Conservation (phyloP, 768 basidiomycete genomes). For the Thelephora aurantiotincta region DNA sequence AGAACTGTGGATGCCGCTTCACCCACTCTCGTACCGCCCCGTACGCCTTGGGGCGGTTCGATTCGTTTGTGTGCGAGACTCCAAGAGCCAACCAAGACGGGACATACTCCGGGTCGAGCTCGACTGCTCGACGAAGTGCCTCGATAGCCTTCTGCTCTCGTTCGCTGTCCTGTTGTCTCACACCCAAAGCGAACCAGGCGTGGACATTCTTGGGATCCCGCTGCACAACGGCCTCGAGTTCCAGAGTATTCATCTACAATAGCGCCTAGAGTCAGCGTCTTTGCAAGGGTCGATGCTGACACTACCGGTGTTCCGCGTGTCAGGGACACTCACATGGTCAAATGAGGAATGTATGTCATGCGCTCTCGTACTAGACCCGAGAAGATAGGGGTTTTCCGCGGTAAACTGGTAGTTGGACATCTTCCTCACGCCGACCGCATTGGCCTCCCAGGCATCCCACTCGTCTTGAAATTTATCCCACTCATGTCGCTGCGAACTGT, state of each 20-base stretch:
- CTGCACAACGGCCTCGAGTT: conserved; percentile 84
- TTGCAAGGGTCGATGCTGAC: no score
- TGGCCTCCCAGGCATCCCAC: conserved; percentile 78
- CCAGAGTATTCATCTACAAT: conserved; percentile 46
- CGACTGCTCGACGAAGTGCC: conserved; percentile 68
- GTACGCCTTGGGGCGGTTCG: conserved; percentile 57
- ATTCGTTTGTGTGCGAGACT: conserved; percentile 86
- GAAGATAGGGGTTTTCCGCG: conserved; percentile 62
- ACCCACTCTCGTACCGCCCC: conserved; percentile 81
- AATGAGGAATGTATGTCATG: no score
- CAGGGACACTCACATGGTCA: no score
- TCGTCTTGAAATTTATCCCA: conserved; percentile 64
- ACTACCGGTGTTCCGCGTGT: no score
- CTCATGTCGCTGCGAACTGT: conserved; percentile 15
- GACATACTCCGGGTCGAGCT: conserved; percentile 64
- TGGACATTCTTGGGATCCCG: conserved; percentile 50
- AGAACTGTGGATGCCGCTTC: conserved; percentile 36
- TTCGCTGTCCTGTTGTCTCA: conserved; percentile 97
- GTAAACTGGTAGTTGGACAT: conserved; percentile 58
- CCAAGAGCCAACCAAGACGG: conserved; percentile 85
- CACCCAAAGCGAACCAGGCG: conserved; percentile 87
- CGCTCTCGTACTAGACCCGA: conserved; percentile 36
- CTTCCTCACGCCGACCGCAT: conserved; percentile 44
- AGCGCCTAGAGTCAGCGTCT: no score
- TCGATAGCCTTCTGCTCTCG: conserved; percentile 82